Evolutionary conservation across 257 asterid species (phyloP).

Genomic region (Perilla frutescens): DNA sequence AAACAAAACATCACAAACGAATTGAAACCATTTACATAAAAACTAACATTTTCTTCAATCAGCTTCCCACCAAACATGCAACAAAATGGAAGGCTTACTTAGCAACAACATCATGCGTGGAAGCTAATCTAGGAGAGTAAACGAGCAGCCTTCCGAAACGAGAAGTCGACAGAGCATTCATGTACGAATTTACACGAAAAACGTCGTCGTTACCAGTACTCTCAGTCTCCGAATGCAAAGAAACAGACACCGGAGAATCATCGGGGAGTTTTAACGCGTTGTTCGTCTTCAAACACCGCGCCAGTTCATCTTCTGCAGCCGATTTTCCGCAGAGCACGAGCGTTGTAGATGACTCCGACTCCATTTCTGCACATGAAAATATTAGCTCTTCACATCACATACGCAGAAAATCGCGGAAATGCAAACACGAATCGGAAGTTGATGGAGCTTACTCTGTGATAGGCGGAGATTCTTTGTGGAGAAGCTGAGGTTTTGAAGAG

Average conservation of each 20-base stretch:
- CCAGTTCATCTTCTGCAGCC: constrained; percentile 56
- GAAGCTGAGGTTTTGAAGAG: constrained; percentile 33
- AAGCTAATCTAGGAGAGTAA: constrained; percentile 72
- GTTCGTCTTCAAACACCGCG: constrained; percentile 55
- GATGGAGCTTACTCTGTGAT: constrained; percentile 32
- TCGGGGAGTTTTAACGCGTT: constrained; percentile 59
- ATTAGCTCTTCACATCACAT: not conserved
- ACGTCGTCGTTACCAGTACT: constrained; percentile 34
- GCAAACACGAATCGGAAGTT: constrained; percentile 8
- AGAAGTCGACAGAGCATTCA: constrained; percentile 56
- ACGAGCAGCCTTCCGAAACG: constrained; percentile 72
- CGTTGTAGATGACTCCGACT: constrained; percentile 43
- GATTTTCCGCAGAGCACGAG: constrained; percentile 80
- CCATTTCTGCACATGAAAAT: constrained; percentile 61
- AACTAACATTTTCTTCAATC: constrained; percentile 26
- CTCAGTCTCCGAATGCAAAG: constrained; percentile 54
- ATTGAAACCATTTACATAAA: not conserved
- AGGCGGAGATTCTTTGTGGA: constrained; percentile 1
- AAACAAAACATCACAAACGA: constrained; percentile 12
- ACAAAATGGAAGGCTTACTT: constrained; percentile 45
- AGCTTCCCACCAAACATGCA: not conserved
- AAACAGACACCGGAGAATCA: constrained; percentile 46
- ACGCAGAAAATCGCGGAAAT: constrained; percentile 9
- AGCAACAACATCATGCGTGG: constrained; percentile 85
- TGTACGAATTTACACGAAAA: constrained; percentile 56